phyloP scores from a whole-genome alignment of 1,139 yeast species.

The Pichia sp. region DNA sequence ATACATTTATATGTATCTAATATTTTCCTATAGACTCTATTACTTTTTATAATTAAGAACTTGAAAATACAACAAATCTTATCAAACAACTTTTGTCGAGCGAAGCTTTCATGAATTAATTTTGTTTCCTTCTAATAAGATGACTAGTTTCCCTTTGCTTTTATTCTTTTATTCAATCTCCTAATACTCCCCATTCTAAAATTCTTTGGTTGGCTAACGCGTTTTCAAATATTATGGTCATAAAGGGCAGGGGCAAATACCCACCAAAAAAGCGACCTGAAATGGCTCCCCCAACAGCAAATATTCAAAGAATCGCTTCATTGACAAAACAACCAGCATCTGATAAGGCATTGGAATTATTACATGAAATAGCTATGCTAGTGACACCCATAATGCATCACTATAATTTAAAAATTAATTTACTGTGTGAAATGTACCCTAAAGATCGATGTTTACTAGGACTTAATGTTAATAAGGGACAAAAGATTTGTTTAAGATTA shows the following conservation, averaged over 20 bases:
- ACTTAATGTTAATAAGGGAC: constrained; percentile 79
- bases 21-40: too few relatives aligned
- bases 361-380: constrained; percentile 54
- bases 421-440: constrained; percentile 83
- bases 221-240: constrained; percentile 24
- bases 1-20: too few relatives aligned
- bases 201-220: too few relatives aligned
- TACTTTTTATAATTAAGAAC: too few relatives aligned
- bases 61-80: too few relatives aligned
- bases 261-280: constrained; percentile 17
- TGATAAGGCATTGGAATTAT: constrained; percentile 51
- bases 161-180: too few relatives aligned
- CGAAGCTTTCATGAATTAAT: too few relatives aligned
- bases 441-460: constrained; percentile 63
- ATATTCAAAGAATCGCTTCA: constrained; percentile 49
- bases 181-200: too few relatives aligned
- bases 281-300: constrained; percentile 40
- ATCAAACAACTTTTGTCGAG: too few relatives aligned
- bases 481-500: constrained; percentile 65
- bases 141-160: too few relatives aligned
- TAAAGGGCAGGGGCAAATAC: constrained; percentile 20
- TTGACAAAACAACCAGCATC: constrained; percentile 47
- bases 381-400: constrained; percentile 75
- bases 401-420: constrained; percentile 58
- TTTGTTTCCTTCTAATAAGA: too few relatives aligned